Conservation (phyloP, 192 early-diverging fungal genomes). For the Entomortierella chlamydospora region DNA sequence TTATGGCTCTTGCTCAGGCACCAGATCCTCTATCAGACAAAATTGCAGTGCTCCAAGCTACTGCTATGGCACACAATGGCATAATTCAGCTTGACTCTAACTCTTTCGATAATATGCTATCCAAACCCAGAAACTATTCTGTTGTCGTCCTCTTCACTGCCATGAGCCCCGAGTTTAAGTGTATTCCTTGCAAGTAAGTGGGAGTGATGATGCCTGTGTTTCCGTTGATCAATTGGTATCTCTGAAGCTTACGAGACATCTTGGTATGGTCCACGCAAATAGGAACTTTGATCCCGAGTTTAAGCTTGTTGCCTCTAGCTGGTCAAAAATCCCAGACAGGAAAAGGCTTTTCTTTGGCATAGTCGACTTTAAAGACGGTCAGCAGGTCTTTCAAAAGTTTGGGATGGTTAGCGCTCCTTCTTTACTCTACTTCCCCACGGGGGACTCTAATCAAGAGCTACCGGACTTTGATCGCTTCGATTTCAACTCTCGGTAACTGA, state of each 20-base stretch:
- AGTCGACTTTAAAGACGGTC: constrained; percentile 75
- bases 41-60: constrained; percentile 20
- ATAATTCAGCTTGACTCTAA: constrained; percentile 68
- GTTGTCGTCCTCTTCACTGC: constrained; percentile 77
- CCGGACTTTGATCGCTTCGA: constrained; percentile 67
- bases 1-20: no score
- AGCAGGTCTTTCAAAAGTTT: constrained; percentile 74
- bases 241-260: no score
- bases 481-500: constrained; percentile 65
- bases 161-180: constrained; percentile 67
- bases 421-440: constrained; percentile 74
- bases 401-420: constrained; percentile 67
- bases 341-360: constrained; percentile 70
- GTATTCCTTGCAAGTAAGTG: constrained; percentile 80
- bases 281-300: constrained; percentile 81
- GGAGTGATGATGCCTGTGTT: no score
- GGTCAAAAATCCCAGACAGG: constrained; percentile 51
- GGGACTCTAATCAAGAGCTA: background rate
- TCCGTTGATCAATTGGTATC: no score
- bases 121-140: constrained; percentile 76
- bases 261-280: no score
- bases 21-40: constrained; percentile 19
- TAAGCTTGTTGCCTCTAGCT: constrained; percentile 67
- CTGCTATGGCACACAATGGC: constrained; percentile 35
- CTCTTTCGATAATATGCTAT: constrained; percentile 66